phyloP scores from a whole-genome alignment of 768 basidiomycete species.

The Amanita rimosa region DNA sequence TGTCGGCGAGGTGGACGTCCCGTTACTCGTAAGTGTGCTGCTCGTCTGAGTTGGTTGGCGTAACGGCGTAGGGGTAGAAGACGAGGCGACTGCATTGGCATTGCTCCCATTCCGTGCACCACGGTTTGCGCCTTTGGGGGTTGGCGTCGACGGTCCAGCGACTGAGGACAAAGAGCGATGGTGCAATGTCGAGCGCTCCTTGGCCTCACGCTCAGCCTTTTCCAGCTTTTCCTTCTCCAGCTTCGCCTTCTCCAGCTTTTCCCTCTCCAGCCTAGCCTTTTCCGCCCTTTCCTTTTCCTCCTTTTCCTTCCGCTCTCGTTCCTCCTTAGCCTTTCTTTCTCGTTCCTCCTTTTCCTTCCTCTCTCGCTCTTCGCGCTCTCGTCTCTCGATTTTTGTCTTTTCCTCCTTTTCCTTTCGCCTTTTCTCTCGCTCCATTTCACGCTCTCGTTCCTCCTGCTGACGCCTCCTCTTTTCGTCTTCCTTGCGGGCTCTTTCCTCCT shows the following conservation, averaged over 20 bases:
- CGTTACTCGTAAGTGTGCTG: conserved; percentile 13
- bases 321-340: conserved; percentile 53
- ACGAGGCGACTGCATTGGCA: conserved; percentile 29
- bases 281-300: conserved; percentile 32
- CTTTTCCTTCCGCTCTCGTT: conserved; percentile 35
- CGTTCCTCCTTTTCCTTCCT: conserved; percentile 60
- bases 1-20: conserved; percentile 23
- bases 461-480: conserved; percentile 79
- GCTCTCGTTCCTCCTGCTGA: conserved; percentile 69
- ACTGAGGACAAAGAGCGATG: conserved; percentile 35
- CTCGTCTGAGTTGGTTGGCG: conserved; percentile 24
- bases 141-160: conserved; percentile 12
- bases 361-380: conserved; percentile 59
- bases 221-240: conserved; percentile 20
- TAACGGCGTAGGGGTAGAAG: conserved; percentile 26
- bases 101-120: conserved; percentile 12
- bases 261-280: conserved; percentile 23
- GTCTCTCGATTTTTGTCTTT: conserved; percentile 55
- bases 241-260: conserved; percentile 20
- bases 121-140: conserved; percentile 32
- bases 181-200: conserved; percentile 20
- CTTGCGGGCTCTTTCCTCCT: conserved; percentile 74
- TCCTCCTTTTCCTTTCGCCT: conserved; percentile 71
- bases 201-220: conserved; percentile 18
- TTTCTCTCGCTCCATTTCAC: conserved; percentile 64